Base-by-base conservation (phyloP, 2,329 filamentous ascomycete genomes). In the Onygenales sp. region DNA sequence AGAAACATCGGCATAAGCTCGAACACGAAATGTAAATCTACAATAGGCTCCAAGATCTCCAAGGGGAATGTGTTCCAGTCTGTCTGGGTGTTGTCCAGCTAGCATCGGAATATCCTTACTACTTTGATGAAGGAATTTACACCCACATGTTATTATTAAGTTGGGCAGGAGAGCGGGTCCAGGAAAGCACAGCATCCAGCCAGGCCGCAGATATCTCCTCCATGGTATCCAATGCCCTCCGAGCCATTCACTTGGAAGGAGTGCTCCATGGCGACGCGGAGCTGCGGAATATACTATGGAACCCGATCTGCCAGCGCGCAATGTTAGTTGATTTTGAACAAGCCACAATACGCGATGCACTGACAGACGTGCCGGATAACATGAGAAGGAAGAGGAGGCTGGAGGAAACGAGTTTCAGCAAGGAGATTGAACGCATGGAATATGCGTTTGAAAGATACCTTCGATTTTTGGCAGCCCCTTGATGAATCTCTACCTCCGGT, bases 281-380 rank as follows among this genome's bases (percentile, higher is more conserved):
- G 42, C 39, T 44, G 17, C 56, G 56, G 27, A 58, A 57, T 52
- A 50, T 58, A 37, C 55, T 58, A 27, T 58, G 53, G 49, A 46
- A 56, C 50, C 33, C 32, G 8, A 47, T 31, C 39, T 65, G 6
- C 64, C 60, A 45, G 37, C 14, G 31, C 39, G 46, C 21, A 21
- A 39, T 45, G 27, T 32, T 54, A 34, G 42, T 54, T 44, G 47
- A 51, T 45, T 51, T 54, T 51, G 47, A 54, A 45, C 36, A 13
- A 32, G 33, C 51, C 8, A 52, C 10, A 21, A 48, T 48, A 31
- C 34, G 8, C 7, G n/a, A n/a, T 7, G 11, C 42, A 14, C 27
- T 48, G 17, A 48, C 43, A 5, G 13, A 37, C 32, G 51, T 34
- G 14, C 48, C 51, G n/a, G 21, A 32, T 17, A 52, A 48, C 36